Evolutionary conservation across 768 basidiomycete genomes (phyloP).

Genomic region (Lactifluus hygrophoroides): DNA sequence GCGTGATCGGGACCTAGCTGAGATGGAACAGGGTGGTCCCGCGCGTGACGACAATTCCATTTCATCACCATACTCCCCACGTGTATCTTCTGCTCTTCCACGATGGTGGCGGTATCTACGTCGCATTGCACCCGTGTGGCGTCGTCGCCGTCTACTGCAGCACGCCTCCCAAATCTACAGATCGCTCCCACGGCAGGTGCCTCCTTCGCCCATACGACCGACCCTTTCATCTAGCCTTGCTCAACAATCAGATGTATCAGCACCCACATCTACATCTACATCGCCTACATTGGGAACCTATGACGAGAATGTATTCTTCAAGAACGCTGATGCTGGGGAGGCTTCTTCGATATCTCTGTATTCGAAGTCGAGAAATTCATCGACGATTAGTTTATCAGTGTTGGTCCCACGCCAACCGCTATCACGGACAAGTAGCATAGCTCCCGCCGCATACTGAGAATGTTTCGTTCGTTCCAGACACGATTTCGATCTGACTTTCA

Average conservation of each 20-base stretch:
- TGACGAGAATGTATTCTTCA: conserved; percentile 13
- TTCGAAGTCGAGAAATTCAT: conserved; percentile 58
- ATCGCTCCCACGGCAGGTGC: conserved; percentile 20
- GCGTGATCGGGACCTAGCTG: conserved; percentile 23
- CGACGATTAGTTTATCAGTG: conserved; percentile 53
- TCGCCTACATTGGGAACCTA: conserved; percentile 16
- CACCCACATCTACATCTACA: conserved; percentile 8
- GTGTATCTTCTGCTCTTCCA: background rate
- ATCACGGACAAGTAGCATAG: conserved; percentile 30
- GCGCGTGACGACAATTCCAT: background rate
- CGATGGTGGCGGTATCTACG: conserved; percentile 9
- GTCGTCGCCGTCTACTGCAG: conserved; percentile 9
- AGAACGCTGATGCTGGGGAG: conserved; percentile 10
- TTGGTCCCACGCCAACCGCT: conserved; percentile 40
- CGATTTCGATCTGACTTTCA: background rate
- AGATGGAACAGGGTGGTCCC: conserved; percentile 28
- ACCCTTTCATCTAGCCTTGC: conserved; percentile 19
- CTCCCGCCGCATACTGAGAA: conserved; percentile 14
- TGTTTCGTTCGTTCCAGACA: background rate
- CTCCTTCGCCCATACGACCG: conserved; percentile 25
- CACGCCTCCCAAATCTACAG: conserved; percentile 14
- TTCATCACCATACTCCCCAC: conserved; percentile 3
- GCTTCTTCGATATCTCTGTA: conserved; percentile 29
- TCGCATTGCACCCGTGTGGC: conserved; percentile 14
- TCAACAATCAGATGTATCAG: conserved; percentile 11